phyloP scores from a whole-genome alignment of 495 filamentous ascomycete genomes.

The Diplogelasinospora grovesii region DNA sequence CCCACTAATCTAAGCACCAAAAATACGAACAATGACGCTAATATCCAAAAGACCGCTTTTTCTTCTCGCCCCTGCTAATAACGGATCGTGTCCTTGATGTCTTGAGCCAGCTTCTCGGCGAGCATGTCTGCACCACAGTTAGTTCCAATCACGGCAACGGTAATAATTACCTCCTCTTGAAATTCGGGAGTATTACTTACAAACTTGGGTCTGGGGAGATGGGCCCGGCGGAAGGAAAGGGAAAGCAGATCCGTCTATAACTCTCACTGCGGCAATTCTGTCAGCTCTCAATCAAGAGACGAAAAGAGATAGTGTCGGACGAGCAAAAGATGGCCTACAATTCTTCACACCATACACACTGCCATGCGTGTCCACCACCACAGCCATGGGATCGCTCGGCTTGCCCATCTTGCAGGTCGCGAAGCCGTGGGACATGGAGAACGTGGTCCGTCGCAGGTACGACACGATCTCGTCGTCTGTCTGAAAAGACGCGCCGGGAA shows the following conservation, averaged over 20 bases:
- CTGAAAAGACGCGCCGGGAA: constrained; percentile 19
- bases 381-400: constrained; percentile 40
- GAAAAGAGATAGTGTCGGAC: too few relatives aligned
- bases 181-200: not conserved
- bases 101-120: constrained; percentile 55
- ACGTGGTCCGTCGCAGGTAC: constrained; percentile 32
- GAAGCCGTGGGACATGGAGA: constrained; percentile 45
- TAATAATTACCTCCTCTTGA: not conserved
- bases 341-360: constrained; percentile 46
- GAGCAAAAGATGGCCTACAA: too few relatives aligned
- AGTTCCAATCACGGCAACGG: not conserved
- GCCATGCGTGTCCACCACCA: constrained; percentile 49
- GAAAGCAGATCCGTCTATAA: constrained; percentile 55
- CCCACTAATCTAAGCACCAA: too few relatives aligned
- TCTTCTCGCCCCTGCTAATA: too few relatives aligned
- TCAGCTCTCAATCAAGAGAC: too few relatives aligned
- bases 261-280: too few relatives aligned
- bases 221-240: constrained; percentile 52
- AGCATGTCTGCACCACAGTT: constrained; percentile 35
- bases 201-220: constrained; percentile 43
- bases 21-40: too few relatives aligned
- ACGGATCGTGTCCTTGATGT: constrained; percentile 39
- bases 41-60: too few relatives aligned
- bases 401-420: constrained; percentile 50
- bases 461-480: constrained; percentile 41